phyloP scores from a whole-genome alignment of 176 grass and related monocot species.

The Oryza glumipatula region DNA sequence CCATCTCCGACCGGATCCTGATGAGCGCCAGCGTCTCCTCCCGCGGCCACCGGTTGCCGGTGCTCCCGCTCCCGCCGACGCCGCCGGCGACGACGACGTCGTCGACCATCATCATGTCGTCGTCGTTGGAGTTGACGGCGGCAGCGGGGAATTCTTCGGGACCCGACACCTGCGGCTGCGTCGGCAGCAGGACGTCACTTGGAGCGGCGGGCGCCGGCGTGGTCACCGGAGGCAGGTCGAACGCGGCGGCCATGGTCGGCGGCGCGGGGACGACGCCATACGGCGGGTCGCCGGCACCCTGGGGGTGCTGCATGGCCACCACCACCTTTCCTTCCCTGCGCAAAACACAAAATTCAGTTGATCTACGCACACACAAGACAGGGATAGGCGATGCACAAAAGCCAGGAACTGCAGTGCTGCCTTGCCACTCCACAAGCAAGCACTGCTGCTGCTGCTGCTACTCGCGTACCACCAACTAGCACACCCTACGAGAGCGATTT shows the following conservation, averaged over 20 bases:
- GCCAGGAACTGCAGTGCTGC: not conserved
- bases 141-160: slow-evolving; percentile 36
- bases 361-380: slow-evolving; percentile 32
- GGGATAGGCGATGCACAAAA: slow-evolving; percentile 33
- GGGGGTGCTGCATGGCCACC: slow-evolving; percentile 53
- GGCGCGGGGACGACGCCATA: slow-evolving; percentile 30
- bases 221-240: slow-evolving; percentile 36
- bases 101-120: slow-evolving; percentile 44
- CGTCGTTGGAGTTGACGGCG: slow-evolving; percentile 35
- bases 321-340: slow-evolving; percentile 26
- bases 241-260: slow-evolving; percentile 42
- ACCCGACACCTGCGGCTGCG: not conserved
- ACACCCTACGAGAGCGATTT: slow-evolving; percentile 42
- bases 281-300: slow-evolving; percentile 41
- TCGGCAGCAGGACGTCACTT: not conserved
- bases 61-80: slow-evolving; percentile 39
- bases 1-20: slow-evolving; percentile 99
- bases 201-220: slow-evolving; percentile 24
- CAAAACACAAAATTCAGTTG: slow-evolving; percentile 51
- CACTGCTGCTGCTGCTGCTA: not conserved
- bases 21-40: slow-evolving; percentile 94
- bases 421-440: slow-evolving; percentile 2
- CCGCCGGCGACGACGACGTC: not conserved
- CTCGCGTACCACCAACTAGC: slow-evolving; percentile 18
- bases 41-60: slow-evolving; percentile 82